These are phyloP conservation scores for Pichia manshurica DNA, from an alignment of 805 yeast genomes.

Conservation along the genomic window DNA sequence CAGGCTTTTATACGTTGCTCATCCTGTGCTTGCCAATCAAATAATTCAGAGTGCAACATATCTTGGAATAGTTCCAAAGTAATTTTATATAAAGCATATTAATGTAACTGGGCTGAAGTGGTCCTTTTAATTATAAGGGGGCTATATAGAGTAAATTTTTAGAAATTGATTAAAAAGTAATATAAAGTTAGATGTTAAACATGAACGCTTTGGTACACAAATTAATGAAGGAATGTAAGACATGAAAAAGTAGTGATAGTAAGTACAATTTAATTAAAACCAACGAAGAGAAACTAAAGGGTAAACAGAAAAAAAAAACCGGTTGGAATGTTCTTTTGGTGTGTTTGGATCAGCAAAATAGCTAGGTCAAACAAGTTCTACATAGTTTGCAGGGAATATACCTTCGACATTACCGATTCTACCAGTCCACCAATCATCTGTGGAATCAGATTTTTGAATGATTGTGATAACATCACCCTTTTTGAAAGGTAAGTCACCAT, in stretches of 20 bases:
- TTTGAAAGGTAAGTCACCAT: conserved; percentile 87
- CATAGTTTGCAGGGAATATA: conserved; percentile 96
- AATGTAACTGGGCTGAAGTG: not conserved
- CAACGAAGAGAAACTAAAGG: not conserved
- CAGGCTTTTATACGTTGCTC: conserved; percentile 15
- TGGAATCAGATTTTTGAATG: conserved; percentile 76
- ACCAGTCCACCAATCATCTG: conserved; percentile 99
- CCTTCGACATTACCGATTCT: conserved; percentile 78
- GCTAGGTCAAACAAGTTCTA: conserved; percentile 49
- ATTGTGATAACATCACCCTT: conserved; percentile 93
- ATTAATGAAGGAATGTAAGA: not conserved
- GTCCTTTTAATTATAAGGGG: not conserved
- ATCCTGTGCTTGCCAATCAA: conserved; percentile 15
- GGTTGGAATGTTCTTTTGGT: not conserved
- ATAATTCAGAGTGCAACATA: conserved; percentile 17
- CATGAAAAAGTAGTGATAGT: not conserved
- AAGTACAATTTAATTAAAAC: not conserved
- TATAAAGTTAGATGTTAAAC: not conserved
- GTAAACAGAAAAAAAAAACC: not conserved
- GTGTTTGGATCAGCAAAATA: not conserved
- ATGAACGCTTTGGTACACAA: not conserved
- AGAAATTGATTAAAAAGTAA: not conserved
- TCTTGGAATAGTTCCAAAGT: conserved; percentile 18
- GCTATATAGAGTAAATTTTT: not conserved
- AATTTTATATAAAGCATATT: not conserved